These are phyloP conservation scores for Epichloe gansuensis DNA, from an alignment of 2,329 filamentous ascomycete species.

Conservation along the genomic window DNA sequence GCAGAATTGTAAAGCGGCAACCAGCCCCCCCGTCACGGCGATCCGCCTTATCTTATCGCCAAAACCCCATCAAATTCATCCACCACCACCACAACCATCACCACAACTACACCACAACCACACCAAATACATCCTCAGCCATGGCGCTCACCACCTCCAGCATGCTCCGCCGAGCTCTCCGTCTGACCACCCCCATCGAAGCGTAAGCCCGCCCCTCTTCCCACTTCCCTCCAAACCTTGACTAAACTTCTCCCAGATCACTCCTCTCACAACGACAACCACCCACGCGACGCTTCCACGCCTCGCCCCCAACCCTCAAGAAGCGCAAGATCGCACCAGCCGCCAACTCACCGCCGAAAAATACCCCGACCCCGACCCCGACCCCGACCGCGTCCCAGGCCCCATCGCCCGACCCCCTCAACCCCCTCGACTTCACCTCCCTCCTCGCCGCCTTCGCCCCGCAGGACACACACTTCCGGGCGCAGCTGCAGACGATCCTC, in stretches of 20 bases:
- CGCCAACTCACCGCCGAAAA: conserved; percentile 16
- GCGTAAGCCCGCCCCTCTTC: conserved; percentile 8
- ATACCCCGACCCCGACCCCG: conserved; percentile 9
- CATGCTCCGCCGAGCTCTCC: not conserved
- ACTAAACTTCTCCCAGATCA: not conserved
- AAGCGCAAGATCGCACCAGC: conserved; percentile 25
- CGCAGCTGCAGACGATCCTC: conserved; percentile 27
- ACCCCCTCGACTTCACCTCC: conserved; percentile 37
- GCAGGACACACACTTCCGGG: conserved; percentile 29
- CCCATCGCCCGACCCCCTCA: conserved; percentile 21
- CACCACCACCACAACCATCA: not conserved
- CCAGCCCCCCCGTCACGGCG: not conserved
- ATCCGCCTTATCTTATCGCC: not conserved
- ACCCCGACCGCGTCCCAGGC: conserved; percentile 10
- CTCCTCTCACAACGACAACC: not conserved
- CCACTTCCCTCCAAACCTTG: not conserved
- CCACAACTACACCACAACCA: not conserved
- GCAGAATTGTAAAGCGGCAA: no score
- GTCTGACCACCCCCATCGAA: conserved; percentile 9
- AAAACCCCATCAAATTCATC: not conserved
- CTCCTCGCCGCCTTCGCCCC: conserved; percentile 30
- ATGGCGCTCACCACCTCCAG: conserved; percentile 1
- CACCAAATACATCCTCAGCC: not conserved
- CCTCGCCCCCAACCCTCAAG: conserved; percentile 19
- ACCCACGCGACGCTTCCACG: conserved; percentile 17